A percentile compares a stretch with the other conserved stretches of the same genome.
phyloP scores from a whole-genome alignment of 805 yeast species.

The Kodamaea jinghongensis region DNA sequence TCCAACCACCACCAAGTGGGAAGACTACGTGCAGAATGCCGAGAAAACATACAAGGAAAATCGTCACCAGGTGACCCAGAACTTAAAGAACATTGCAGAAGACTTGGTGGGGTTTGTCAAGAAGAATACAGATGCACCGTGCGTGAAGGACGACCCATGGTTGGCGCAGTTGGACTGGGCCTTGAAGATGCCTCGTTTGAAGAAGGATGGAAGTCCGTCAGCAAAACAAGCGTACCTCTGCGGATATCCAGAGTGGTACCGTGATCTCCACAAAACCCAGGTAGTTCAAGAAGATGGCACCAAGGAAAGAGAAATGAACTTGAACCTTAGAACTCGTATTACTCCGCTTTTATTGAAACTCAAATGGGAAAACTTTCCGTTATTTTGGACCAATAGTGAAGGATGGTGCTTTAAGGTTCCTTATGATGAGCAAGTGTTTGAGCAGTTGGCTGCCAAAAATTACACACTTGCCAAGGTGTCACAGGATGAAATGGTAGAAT shows the following conservation, averaged over 20 bases:
- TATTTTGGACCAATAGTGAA: constrained; percentile 69
- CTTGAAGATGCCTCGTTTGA: constrained; percentile 53
- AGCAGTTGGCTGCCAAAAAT: constrained; percentile 35
- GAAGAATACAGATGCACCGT: constrained; percentile 21
- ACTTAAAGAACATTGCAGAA: constrained; percentile 57
- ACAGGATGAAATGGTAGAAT: constrained; percentile 27
- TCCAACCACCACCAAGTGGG: constrained; percentile 78
- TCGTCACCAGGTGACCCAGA: constrained; percentile 52
- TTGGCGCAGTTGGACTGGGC: constrained; percentile 87
- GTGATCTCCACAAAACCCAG: constrained; percentile 47
- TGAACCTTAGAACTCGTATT: constrained; percentile 70
- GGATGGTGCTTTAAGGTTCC: constrained; percentile 91
- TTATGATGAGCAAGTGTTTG: constrained; percentile 25
- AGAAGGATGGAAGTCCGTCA: constrained; percentile 65
- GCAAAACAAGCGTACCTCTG: constrained; percentile 75
- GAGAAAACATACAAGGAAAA: constrained; percentile 65
- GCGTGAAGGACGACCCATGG: constrained; percentile 69
- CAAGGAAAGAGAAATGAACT: constrained; percentile 41
- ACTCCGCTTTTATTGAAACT: constrained; percentile 75
- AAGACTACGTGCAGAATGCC: constrained; percentile 61
- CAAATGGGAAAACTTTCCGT: constrained; percentile 82
- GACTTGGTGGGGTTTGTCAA: constrained; percentile 48
- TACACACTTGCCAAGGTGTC: constrained; percentile 31
- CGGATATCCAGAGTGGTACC: constrained; percentile 94
- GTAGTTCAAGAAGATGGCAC: constrained; percentile 28